phyloP scores from a whole-genome alignment of 2,329 filamentous ascomycete genomes.

The Onygenales sp. region DNA sequence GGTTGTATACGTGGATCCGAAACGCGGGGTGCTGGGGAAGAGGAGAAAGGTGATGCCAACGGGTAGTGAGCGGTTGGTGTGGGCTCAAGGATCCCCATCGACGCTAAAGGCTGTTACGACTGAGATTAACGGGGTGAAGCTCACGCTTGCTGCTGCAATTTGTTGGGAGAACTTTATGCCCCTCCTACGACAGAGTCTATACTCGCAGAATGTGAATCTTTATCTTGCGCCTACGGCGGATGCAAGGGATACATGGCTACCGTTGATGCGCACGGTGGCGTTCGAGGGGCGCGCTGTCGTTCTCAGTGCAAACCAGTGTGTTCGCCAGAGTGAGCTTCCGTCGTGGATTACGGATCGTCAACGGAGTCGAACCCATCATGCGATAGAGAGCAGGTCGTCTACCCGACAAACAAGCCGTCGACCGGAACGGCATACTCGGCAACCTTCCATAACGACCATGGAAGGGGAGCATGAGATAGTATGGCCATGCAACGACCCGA shows the following conservation, averaged over 20 bases:
- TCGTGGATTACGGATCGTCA: conserved; percentile 41
- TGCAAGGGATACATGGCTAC: conserved; percentile 69
- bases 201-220: conserved; percentile 82
- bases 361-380: not conserved
- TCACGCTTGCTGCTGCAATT: conserved; percentile 79
- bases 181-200: conserved; percentile 70
- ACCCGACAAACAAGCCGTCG: not conserved
- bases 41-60: conserved; percentile 90
- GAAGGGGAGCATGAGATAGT: conserved; percentile 40
- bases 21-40: conserved; percentile 66
- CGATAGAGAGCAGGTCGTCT: not conserved
- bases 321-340: conserved; percentile 50
- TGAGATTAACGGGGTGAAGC: conserved; percentile 63
- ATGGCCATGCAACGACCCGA: conserved; percentile 24
- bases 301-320: conserved; percentile 75
- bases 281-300: conserved; percentile 80
- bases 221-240: conserved; percentile 90
- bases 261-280: conserved; percentile 72
- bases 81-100: conserved; percentile 74
- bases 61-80: conserved; percentile 70
- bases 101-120: conserved; percentile 74
- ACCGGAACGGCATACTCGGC: conserved; percentile 9
- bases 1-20: conserved; percentile 72
- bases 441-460: conserved; percentile 23
- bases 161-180: conserved; percentile 99